A percentile compares a stretch with the other conserved stretches of the same genome.
Evolutionary conservation across 352 stramenopile genomes (phyloP).

Genomic region (Phytopythium vexans): DNA sequence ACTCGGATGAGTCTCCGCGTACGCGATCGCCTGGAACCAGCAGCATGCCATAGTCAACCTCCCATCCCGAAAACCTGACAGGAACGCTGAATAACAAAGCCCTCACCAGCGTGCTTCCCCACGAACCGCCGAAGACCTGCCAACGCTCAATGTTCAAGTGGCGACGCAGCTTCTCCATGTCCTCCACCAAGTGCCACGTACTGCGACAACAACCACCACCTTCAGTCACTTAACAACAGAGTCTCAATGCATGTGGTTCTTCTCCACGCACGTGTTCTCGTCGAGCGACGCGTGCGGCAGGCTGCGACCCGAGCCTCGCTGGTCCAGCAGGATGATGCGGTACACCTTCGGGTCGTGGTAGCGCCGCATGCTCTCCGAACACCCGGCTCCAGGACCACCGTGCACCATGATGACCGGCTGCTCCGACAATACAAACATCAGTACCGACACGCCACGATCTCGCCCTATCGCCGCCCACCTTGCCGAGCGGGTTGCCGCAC

Average conservation of each 20-base stretch:
- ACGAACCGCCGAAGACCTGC: constrained; percentile 94
- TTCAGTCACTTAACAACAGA: neutral
- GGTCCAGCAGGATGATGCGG: constrained; percentile 92
- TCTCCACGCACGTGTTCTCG: constrained; percentile 75
- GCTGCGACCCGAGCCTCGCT: constrained; percentile 89
- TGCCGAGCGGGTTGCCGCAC: constrained; percentile 81
- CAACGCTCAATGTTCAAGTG: constrained; percentile 88
- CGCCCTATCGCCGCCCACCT: constrained; percentile 13
- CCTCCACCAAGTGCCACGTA: constrained; percentile 90
- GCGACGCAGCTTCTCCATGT: constrained; percentile 90
- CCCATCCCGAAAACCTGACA: too few species aligned
- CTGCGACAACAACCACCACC: constrained; percentile 4
- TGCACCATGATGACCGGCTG: constrained; percentile 93
- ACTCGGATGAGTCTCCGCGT: constrained; percentile 87
- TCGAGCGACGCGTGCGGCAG: constrained; percentile 82
- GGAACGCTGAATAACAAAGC: neutral
- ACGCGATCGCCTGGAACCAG: constrained; percentile 50
- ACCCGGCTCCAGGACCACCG: constrained; percentile 90
- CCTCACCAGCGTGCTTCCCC: constrained; percentile 89
- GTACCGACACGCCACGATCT: constrained; percentile 4
- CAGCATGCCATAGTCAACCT: neutral
- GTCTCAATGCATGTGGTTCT: neutral
- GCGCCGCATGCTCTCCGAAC: constrained; percentile 82
- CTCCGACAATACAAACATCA: constrained; percentile 5
- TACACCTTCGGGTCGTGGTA: constrained; percentile 93